Conservation (phyloP, 148 eudicot genomes). For the Rheum nobile region DNA sequence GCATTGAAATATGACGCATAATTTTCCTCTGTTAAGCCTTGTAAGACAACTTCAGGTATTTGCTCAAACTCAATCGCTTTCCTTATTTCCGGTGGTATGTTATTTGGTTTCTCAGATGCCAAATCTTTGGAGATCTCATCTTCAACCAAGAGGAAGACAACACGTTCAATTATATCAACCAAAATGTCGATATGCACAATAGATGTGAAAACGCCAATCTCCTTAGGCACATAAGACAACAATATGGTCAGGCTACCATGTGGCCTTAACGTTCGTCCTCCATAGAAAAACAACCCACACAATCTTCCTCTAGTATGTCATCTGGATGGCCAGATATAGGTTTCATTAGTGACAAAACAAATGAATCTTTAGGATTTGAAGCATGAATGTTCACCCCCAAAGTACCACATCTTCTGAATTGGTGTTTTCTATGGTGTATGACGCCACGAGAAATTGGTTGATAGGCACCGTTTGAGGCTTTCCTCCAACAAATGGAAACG, state of each 20-base stretch:
- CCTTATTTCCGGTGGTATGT: slow-evolving; percentile 41
- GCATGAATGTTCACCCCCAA: no score
- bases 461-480: no score
- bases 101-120: slow-evolving; percentile 51
- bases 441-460: slow-evolving; percentile 35
- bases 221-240: slow-evolving; percentile 79
- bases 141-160: slow-evolving; percentile 64
- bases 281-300: slow-evolving; percentile 39
- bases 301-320: slow-evolving; percentile 27
- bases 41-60: no score
- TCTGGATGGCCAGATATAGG: slow-evolving; percentile 45
- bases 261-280: slow-evolving; percentile 64
- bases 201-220: slow-evolving; percentile 45
- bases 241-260: slow-evolving; percentile 43
- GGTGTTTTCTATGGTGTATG: slow-evolving; percentile 54
- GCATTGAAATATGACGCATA: no score
- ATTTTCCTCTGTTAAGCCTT: no score
- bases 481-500: no score
- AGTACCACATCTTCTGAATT: slow-evolving; percentile 46
- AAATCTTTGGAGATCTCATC: slow-evolving; percentile 52
- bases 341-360: slow-evolving; percentile 62
- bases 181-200: slow-evolving; percentile 62
- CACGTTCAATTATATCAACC: slow-evolving; percentile 50
- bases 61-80: slow-evolving; percentile 26
- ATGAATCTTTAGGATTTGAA: no score